Base-by-base conservation (phyloP, 306 rosid genomes). In the Cyclanthera cordifolia region DNA sequence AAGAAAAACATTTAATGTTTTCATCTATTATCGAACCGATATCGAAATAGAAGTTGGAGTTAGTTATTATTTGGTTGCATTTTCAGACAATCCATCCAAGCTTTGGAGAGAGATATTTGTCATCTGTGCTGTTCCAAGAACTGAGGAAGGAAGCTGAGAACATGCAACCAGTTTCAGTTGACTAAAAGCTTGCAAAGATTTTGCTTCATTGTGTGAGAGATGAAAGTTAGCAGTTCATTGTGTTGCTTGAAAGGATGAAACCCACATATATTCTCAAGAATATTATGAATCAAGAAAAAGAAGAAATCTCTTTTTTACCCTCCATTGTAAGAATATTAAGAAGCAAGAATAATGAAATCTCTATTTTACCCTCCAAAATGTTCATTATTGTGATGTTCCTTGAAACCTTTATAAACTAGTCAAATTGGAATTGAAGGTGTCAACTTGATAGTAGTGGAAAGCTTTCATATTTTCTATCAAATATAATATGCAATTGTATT, bases 141-240 rank as follows among this genome's bases (percentile, higher is more conserved):
- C 84, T 93, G 72, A 81, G 95, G 65, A 79, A 75, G 1, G 99
- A 93, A 65, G 95, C 96, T 1, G 96, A 88, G 74, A 93, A 93
- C 75, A 93, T 93, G 99, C 88, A 93, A 67, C 99, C 99, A 47
- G 99, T 93, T 57, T 12, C 95, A 9, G 96, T 93, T 63, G 95
- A 59, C 9, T 59, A 16, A 59, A 59, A 32, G 17, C 63, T 27
- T 27, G 27, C 55, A 51, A 4, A 52, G 27, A 20, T 19, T 52
- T 8, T 19, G 56, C 55, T 51, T n/a, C n/a, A n/a, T n/a, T 51
- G 55, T 17, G 55, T 54, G 32, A 9, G 25, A 3, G 34, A 13
- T 21, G 59, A 54, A 21, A 20, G 28, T 53, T 53, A 20, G 57
- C 10, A 53, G 57, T 53, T 53, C 57, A 21, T 53, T 53, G 28